Conservation (phyloP, 305 asterid species). For the Solanum hybrid region DNA sequence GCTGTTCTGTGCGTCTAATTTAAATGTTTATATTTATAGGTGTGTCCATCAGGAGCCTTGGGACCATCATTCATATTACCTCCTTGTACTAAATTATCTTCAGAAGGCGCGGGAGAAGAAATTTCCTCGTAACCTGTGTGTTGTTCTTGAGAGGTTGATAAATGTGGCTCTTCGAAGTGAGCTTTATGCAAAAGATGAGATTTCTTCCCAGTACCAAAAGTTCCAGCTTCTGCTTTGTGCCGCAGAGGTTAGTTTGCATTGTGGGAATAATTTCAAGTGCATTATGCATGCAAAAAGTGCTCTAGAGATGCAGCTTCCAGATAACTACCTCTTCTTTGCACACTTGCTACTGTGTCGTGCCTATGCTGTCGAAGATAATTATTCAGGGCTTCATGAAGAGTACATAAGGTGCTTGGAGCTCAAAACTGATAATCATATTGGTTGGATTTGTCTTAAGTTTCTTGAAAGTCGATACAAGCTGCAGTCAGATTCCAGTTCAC, state of each 20-base stretch:
- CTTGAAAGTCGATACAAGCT: conserved; percentile 59
- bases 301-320: conserved; percentile 40
- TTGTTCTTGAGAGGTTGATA: conserved; percentile 49
- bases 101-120: conserved; percentile 72
- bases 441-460: conserved; percentile 77
- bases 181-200: conserved; percentile 20
- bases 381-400: conserved; percentile 37
- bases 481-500: conserved; percentile 34
- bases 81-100: conserved; percentile 63
- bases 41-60: conserved; percentile 86
- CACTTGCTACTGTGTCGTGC: conserved; percentile 88
- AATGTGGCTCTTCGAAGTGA: conserved; percentile 47
- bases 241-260: conserved; percentile 75
- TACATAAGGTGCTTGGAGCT: conserved; percentile 68
- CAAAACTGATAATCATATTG: conserved; percentile 59
- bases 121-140: conserved; percentile 55
- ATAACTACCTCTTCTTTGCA: conserved; percentile 54
- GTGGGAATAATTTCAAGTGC: conserved; percentile 51
- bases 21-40: conserved; percentile 33
- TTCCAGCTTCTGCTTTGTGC: conserved; percentile 84
- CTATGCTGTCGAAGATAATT: conserved; percentile 53
- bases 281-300: conserved; percentile 51
- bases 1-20: neutral
- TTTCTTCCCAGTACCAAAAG: conserved; percentile 34
- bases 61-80: conserved; percentile 64